Percentiles rank a stretch among this genome's conserved stretches.
Conservation (phyloP, 805 yeast genomes). For the Grigorovia yakushimaensis region DNA sequence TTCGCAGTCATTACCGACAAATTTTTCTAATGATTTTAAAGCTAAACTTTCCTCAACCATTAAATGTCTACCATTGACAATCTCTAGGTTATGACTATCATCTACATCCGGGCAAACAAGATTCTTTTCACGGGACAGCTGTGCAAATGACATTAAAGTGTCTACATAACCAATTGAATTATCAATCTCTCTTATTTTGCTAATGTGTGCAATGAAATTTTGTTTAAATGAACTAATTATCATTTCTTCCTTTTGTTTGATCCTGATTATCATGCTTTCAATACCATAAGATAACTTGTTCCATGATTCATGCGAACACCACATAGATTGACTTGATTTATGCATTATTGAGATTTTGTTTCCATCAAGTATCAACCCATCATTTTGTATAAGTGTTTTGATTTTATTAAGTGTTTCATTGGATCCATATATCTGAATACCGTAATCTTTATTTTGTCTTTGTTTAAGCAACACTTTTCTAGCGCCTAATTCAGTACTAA, state of each 20-base stretch:
- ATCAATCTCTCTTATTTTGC: conserved; percentile 42
- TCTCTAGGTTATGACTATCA: conserved; percentile 36
- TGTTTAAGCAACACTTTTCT: conserved; percentile 30
- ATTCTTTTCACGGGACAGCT: conserved; percentile 55
- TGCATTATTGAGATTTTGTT: conserved; percentile 25
- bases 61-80: conserved; percentile 67
- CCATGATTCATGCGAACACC: conserved; percentile 44
- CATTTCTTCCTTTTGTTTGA: conserved; percentile 44
- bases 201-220: conserved; percentile 36
- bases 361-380: conserved; percentile 2
- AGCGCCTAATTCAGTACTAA: conserved; percentile 19
- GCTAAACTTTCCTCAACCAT: conserved; percentile 74
- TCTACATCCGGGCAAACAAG: conserved; percentile 59
- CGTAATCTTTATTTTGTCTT: conserved; percentile 37
- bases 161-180: conserved; percentile 57
- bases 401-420: conserved; percentile 20
- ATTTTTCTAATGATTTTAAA: conserved; percentile 31
- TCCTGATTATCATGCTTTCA: conserved; percentile 36
- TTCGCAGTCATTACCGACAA: conserved; percentile 27
- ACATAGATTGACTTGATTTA: conserved; percentile 35
- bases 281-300: conserved; percentile 40
- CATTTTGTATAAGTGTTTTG: conserved; percentile 10
- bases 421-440: conserved; percentile 39
- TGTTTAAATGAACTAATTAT: conserved; percentile 42
- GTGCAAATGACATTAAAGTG: conserved; percentile 61